Evolutionary conservation across 768 basidiomycete species (phyloP).

Genomic region (Thelephora aurantiotincta): DNA sequence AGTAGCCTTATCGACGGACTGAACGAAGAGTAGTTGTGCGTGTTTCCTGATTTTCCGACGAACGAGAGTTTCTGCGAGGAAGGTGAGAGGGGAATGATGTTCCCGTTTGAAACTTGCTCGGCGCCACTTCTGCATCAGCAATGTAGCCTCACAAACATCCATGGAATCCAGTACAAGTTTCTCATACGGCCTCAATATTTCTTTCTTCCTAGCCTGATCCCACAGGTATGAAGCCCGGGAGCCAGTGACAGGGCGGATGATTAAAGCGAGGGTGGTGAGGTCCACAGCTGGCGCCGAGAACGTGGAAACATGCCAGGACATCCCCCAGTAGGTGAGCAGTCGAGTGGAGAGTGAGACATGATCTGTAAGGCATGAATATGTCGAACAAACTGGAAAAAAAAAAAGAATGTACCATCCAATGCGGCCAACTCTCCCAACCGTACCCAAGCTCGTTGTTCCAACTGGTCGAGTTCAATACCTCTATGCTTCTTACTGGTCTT

Average conservation of each 20-base stretch:
- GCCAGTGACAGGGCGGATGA: slow-evolving; percentile 30
- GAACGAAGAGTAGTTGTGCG: slow-evolving; percentile 41
- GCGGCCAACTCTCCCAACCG: slow-evolving; percentile 34
- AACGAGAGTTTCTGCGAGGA: slow-evolving; percentile 36
- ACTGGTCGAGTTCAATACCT: slow-evolving; percentile 24
- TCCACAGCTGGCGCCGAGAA: slow-evolving; percentile 29
- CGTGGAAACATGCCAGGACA: slow-evolving; percentile 27
- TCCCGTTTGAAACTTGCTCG: slow-evolving; percentile 11
- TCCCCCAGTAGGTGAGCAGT: slow-evolving; percentile 39
- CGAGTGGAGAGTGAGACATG: slow-evolving; percentile 22
- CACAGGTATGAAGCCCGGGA: slow-evolving; percentile 32
- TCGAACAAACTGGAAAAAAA: slow-evolving; percentile 1
- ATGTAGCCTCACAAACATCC: slow-evolving; percentile 38
- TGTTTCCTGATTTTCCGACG: slow-evolving; percentile 38
- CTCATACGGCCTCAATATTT: slow-evolving; percentile 30
- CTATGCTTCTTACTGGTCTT: slow-evolving; percentile 16
- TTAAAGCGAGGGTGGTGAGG: slow-evolving; percentile 42
- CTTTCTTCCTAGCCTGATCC: slow-evolving; percentile 20
- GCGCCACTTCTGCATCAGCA: slow-evolving; percentile 21
- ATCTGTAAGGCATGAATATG: slow-evolving; percentile 17
- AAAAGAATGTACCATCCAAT: slow-evolving; percentile 19
- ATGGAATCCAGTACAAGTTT: slow-evolving; percentile 38
- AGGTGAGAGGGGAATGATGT: slow-evolving; percentile 24
- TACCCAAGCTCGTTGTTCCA: slow-evolving; percentile 36
- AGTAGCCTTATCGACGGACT: slow-evolving; percentile 14